These are phyloP conservation scores for Ceriops tagal DNA, from an alignment of 345 rosid genomes.

Conservation along the genomic window DNA sequence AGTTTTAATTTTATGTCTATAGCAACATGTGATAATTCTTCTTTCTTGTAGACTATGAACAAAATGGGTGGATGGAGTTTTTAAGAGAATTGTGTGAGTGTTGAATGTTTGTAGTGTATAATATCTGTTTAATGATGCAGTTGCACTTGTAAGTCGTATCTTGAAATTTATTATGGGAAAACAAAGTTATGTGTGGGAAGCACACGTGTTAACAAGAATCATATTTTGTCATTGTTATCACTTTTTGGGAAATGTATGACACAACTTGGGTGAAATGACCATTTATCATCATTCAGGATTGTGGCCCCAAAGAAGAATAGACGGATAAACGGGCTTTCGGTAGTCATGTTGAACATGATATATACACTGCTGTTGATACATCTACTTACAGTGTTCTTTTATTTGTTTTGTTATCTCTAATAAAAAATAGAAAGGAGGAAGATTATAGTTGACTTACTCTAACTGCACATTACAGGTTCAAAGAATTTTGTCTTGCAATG, in stretches of 20 bases:
- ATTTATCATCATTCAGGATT: not conserved
- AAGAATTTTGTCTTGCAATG: constrained; percentile 48
- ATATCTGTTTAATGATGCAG: not conserved
- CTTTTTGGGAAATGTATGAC: not conserved
- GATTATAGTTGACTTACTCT: not conserved
- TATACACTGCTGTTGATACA: not conserved
- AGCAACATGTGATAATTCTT: not conserved
- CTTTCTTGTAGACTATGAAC: not conserved
- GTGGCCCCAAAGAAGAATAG: not conserved
- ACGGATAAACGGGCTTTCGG: not conserved
- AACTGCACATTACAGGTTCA: constrained; percentile 31
- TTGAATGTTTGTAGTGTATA: not conserved
- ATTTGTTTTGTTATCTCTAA: not conserved
- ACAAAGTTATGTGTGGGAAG: not conserved
- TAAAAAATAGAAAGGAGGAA: not conserved
- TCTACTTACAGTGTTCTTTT: constrained; percentile 2
- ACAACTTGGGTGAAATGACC: not conserved
- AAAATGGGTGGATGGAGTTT: not conserved
- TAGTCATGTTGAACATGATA: not conserved
- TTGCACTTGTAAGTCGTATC: not conserved
- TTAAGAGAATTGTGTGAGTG: not conserved
- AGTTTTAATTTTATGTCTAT: not conserved
- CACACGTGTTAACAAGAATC: not conserved
- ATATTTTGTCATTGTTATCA: too few species aligned
- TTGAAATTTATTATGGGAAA: not conserved